These are phyloP conservation scores for Ascochyta koolunga DNA, from an alignment of 2,329 filamentous ascomycete species.

Conservation along the genomic window DNA sequence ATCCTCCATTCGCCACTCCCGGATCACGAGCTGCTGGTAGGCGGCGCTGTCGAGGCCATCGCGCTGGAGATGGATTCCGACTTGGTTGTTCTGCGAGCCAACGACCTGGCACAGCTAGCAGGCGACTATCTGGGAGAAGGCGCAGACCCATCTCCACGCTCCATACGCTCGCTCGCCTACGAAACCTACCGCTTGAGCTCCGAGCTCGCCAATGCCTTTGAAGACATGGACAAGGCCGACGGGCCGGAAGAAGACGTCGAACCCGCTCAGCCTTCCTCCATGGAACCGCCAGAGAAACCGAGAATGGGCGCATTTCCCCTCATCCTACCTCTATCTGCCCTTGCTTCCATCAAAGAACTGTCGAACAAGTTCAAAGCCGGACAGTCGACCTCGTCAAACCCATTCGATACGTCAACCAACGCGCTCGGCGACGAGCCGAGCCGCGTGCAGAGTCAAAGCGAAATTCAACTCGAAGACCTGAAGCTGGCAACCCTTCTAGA, in stretches of 20 bases:
- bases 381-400: conserved; percentile 14
- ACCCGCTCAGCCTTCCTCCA: conserved; percentile 17
- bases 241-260: conserved; percentile 49
- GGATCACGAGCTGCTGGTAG: conserved; percentile 61
- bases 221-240: conserved; percentile 35
- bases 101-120: conserved; percentile 72
- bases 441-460: conserved; percentile 32
- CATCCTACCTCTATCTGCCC: conserved; percentile 26
- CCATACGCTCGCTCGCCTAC: conserved; percentile 59
- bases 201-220: conserved; percentile 31
- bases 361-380: conserved; percentile 23
- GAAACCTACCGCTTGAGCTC: conserved; percentile 57
- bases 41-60: conserved; percentile 67
- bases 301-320: conserved; percentile 18
- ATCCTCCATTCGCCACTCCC: conserved; percentile 65
- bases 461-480: conserved; percentile 45
- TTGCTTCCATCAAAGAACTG: conserved; percentile 28
- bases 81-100: conserved; percentile 70
- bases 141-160: conserved; percentile 54
- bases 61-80: conserved; percentile 69
- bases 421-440: conserved; percentile 22
- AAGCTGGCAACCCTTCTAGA: conserved; percentile 45
- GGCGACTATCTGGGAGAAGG: conserved; percentile 73
- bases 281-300: conserved; percentile 19
- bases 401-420: conserved; percentile 19